Base-by-base conservation (phyloP, 192 early-diverging fungal species). In the Cladochytrium replicatum region DNA sequence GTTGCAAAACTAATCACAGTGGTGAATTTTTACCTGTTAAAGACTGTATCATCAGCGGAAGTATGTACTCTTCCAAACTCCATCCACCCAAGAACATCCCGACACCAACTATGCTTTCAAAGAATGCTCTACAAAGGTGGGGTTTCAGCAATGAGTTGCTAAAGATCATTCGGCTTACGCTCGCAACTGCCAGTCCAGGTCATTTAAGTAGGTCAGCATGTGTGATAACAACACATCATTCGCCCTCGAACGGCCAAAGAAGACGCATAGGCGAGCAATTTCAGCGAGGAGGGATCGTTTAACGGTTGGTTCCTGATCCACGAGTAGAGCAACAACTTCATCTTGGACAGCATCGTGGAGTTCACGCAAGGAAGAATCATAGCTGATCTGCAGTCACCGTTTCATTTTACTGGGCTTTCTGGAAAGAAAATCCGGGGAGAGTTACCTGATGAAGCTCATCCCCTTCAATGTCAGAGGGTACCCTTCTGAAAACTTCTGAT, bases 181-280 rank as follows among this genome's bases (percentile, higher is more conserved):
- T 69, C 94, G 71, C 41, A 98, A 66, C 63, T 83, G 80, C 94
- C 93, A 96, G 53, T 98, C 92, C 22, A 79, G 72, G 44, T 92
- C 94, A 63, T 98, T 98, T 41, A 98, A 67, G 48, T 93, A 98
- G 0, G 94, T 98, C 41, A 98, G 93, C 63, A 94, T 86, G 58
- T 98, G 94, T 24, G 83, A 82, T 8, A 97, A 61, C 24, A 92
- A 54, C 1, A 89, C 74, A 58, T 93, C 89, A 47, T 87, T 86
- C 0, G 87, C 77, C 30, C 80, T 74, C 43, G 85, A 82, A 9
- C 80, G 72, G 19, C 89, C 89, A 54, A 93, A 81, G 43, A 93
- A 89, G 26, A 87, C 68, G 49, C 85, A 87, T 15, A 93, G 61
- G 13, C 81, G 75, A 2, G 88, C 69, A 58, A 89, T 87, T 28